phyloP scores from a whole-genome alignment of 805 yeast species.

The Metschnikowia santaceciliae region DNA sequence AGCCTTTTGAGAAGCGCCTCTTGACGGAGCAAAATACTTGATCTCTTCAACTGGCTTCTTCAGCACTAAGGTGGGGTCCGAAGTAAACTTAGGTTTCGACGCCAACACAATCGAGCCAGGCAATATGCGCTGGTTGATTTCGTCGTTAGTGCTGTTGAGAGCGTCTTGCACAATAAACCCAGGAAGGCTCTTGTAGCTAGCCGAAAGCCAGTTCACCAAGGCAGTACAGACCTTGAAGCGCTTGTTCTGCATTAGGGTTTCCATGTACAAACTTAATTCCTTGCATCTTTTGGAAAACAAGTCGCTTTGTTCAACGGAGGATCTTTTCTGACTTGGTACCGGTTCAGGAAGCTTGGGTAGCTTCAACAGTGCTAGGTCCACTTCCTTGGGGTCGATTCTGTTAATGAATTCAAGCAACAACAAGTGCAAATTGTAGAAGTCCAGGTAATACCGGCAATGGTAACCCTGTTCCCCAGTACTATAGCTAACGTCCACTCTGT shows the following conservation, averaged over 20 bases:
- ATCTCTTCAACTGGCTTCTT: constrained; percentile 1
- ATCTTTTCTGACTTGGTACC: constrained; percentile 31
- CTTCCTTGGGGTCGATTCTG: constrained; percentile 1
- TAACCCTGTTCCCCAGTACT: constrained; percentile 34
- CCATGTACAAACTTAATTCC: constrained; percentile 38
- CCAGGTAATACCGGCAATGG: constrained; percentile 48
- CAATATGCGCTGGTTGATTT: constrained; percentile 14
- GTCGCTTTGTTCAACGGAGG: constrained; percentile 12
- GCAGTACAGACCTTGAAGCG: constrained; percentile 25
- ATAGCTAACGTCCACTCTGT: constrained; percentile 41
- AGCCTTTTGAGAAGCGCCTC: constrained; percentile 14
- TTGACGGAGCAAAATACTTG: constrained; percentile 4
- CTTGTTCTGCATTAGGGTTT: constrained; percentile 27
- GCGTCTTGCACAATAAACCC: constrained; percentile 19
- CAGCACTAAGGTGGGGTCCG: neutral
- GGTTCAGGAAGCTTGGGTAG: constrained; percentile 47
- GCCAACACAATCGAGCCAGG: constrained; percentile 18
- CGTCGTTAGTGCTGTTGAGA: constrained; percentile 11
- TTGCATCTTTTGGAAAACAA: constrained; percentile 32
- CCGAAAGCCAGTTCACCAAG: constrained; percentile 29
- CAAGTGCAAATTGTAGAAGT: constrained; percentile 45
- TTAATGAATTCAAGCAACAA: constrained; percentile 21
- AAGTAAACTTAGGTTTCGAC: constrained; percentile 4
- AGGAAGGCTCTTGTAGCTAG: constrained; percentile 23
- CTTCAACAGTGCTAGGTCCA: constrained; percentile 1